Base-by-base conservation (phyloP, 2,329 filamentous ascomycete genomes). In the Talaromyces sp. region DNA sequence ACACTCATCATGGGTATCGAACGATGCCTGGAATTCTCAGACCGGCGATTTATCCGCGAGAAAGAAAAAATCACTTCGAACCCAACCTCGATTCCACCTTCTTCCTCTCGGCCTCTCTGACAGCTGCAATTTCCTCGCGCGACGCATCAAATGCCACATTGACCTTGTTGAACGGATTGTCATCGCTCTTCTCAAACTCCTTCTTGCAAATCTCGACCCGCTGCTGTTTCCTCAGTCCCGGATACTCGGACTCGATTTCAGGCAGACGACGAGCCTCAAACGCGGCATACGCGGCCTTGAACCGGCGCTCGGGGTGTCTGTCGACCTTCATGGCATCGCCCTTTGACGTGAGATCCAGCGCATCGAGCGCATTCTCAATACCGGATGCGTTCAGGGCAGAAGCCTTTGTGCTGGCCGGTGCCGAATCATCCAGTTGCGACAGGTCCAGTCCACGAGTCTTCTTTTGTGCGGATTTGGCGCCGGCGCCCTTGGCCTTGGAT, bases 121-220 rank as follows among this genome's bases (percentile, higher is more conserved):
- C 78, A 56, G 85, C 82, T 56, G 82, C 82, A 52, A 96, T 70
- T 70, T 99, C 94, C 4, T 92, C 91, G 76, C 86, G 89, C 27
- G 83, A 85, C 59, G 91, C 86, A 76, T 99, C 91, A 78, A 92
- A 96, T 3, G 82, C 76, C 2, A 87, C 90, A 57, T 81, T 86
- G 16, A 89, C 87, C 79, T 96, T 91, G 79, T 96, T 96, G 79
- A 96, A 95, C 14, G 95, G 95, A 76, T 99, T 99, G 69, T 98
- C 94, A 1, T 91, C 89, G 71, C 90, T 90, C 82, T 92, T 96
- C 77, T 96, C 90, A 75, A 98, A 99, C 79, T 98, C 95, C 82
- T 96, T 96, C 65, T 85, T 79, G 67, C 96, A 90, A 72, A 88
- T 83, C 65, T 94, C 90, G 70, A 93, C 88, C 77, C 90, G 89